Evolutionary conservation across 2,329 filamentous ascomycete species (phyloP).

Genomic region (Fusarium sororula): DNA sequence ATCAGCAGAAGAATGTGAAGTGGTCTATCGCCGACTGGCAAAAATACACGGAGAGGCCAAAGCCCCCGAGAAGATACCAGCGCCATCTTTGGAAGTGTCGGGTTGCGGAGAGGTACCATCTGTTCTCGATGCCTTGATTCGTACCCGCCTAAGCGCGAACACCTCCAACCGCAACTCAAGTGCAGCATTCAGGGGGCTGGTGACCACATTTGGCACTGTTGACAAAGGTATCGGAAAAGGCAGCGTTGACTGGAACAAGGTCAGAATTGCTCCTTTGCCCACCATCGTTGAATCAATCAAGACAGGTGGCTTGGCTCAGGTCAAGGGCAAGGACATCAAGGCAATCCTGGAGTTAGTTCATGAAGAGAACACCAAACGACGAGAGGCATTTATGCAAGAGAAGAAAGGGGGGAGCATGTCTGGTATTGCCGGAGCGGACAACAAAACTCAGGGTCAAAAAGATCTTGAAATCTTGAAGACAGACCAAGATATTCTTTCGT

Average conservation of each 20-base stretch:
- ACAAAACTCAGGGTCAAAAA: slow-evolving; percentile 41
- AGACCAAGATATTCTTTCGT: slow-evolving; percentile 38
- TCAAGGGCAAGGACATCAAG: slow-evolving; percentile 42
- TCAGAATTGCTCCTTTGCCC: slow-evolving; percentile 37
- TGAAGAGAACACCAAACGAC: slow-evolving; percentile 36
- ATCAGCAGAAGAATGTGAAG: slow-evolving; percentile 34
- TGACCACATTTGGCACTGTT: slow-evolving; percentile 37
- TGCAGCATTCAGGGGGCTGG: slow-evolving; percentile 40
- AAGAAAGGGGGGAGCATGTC: slow-evolving; percentile 28
- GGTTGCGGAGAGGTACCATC: slow-evolving; percentile 42
- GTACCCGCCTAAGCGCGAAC: slow-evolving; percentile 41
- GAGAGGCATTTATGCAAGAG: slow-evolving; percentile 38
- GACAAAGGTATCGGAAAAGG: slow-evolving; percentile 40
- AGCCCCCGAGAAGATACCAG: slow-evolving; percentile 41
- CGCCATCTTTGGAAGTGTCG: slow-evolving; percentile 41
- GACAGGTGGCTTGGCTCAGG: slow-evolving; percentile 57
- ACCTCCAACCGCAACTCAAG: slow-evolving; percentile 42
- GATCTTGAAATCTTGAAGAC: slow-evolving; percentile 41
- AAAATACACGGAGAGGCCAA: slow-evolving; percentile 38
- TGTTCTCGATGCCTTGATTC: slow-evolving; percentile 41
- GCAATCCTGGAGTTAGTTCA: slow-evolving; percentile 39
- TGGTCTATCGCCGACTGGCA: slow-evolving; percentile 36
- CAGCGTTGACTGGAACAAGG: slow-evolving; percentile 42
- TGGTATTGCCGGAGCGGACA: slow-evolving; percentile 26
- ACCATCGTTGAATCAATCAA: slow-evolving; percentile 68